Evolutionary conservation across 1,139 yeast genomes (phyloP), one percentile per base, ranked within the genome.

Genomic region (Pichia sp.): DNA sequence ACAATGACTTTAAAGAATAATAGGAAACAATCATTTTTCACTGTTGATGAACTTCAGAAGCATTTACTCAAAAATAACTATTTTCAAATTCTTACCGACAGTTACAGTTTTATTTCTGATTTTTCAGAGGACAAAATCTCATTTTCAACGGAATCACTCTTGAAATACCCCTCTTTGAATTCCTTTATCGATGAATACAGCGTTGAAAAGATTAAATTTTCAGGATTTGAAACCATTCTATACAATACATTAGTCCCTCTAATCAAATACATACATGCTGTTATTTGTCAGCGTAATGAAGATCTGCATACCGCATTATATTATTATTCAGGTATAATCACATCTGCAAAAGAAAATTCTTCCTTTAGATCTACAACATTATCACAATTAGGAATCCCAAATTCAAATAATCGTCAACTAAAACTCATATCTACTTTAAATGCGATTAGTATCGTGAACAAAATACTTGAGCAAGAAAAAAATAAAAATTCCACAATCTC

Each of bases 181-280:
- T 55, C 57, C 14, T 70, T 69, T 42, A 59, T 71, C 46, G 48
- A 47, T 14, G 55, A 55, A 17, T 68, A 61, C 43, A 65, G 66
- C 39, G 44, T 55, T 2, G 17, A 30, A 11, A 60, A 61, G 2
- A 26, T 14, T 10, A 47, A 47, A 14, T 63, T 66, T 37, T 55
- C 65, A 1, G 55, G 55, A 2, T 66, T 62, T 42, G 72, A 69
- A 38, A 47, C 61, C 40, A 46, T 56, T 7, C 52, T 58, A 23
- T 68, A 61, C 45, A 62, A 60, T 35, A 50, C 54, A 10, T 44
- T 71, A 11, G 47, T 67, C 4, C 68, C 74, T 0, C 52, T 57
- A 33, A 51, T 68, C 3, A 58, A 60, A 26, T 69, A 67, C 46
- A 45, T 71, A 14, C 60, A 63, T 40, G 78, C 67, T 1, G 41